phyloP scores from a whole-genome alignment of 2,329 filamentous ascomycete species.

The Chrysosporium keratinophilum region DNA sequence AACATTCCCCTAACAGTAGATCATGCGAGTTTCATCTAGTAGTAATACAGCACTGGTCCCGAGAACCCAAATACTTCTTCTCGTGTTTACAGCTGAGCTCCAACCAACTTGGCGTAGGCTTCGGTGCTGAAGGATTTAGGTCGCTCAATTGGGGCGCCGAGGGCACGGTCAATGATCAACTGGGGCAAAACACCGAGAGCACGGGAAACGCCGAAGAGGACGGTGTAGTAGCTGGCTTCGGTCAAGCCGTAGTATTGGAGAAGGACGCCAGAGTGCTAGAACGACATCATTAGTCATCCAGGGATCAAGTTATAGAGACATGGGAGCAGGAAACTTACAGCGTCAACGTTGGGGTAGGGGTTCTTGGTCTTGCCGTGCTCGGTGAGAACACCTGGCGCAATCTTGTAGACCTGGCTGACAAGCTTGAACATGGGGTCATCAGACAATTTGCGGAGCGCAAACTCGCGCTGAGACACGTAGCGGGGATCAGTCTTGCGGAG shows the following conservation, averaged over 20 bases:
- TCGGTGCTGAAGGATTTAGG: slow-evolving; percentile 98
- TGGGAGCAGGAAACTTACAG: slow-evolving; percentile 29
- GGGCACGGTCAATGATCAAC: slow-evolving; percentile 97
- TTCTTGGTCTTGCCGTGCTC: slow-evolving; percentile 99
- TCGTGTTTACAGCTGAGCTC: slow-evolving; percentile 69
- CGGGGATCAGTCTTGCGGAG: slow-evolving; percentile 99
- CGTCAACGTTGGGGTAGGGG: slow-evolving; percentile 97
- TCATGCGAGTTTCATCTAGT: slow-evolving; percentile 4
- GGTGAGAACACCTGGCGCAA: slow-evolving; percentile 90
- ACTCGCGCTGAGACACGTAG: slow-evolving; percentile 96
- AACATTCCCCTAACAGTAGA: neutral
- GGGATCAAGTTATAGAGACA: neutral
- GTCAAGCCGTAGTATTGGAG: slow-evolving; percentile 99
- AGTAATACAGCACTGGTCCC: neutral
- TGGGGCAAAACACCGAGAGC: slow-evolving; percentile 97
- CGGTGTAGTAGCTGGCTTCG: slow-evolving; percentile 99
- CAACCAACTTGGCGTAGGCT: slow-evolving; percentile 86
- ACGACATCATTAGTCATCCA: slow-evolving; percentile 13
- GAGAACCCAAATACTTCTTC: neutral
- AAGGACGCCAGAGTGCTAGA: slow-evolving; percentile 84
- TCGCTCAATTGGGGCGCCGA: slow-evolving; percentile 93
- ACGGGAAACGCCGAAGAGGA: slow-evolving; percentile 96
- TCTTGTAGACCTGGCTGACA: slow-evolving; percentile 99
- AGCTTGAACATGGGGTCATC: slow-evolving; percentile 99
- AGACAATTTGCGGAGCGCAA: slow-evolving; percentile 85